These are phyloP conservation scores for Aureobasidium zeae DNA, from an alignment of 2,329 filamentous ascomycete species.

Conservation along the genomic window DNA sequence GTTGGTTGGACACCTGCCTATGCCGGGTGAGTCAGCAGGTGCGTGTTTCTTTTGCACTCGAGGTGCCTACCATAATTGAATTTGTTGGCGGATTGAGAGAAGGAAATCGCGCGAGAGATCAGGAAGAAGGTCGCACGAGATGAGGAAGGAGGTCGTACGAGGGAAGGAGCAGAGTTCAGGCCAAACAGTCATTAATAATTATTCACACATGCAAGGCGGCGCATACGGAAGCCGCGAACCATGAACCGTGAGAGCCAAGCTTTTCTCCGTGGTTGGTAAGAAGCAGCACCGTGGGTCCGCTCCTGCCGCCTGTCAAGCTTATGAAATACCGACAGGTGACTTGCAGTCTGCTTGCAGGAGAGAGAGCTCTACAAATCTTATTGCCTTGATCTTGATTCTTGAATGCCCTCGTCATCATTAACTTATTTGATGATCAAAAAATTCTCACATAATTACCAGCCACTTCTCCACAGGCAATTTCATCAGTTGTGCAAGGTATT, in stretches of 20 bases:
- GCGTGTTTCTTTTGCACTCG: background rate
- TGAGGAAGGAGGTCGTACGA: background rate
- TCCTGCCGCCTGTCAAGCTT: too few species aligned
- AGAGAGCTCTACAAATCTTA: too few species aligned
- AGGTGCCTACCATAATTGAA: background rate
- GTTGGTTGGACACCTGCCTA: slow-evolving; percentile 47
- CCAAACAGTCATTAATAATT: slow-evolving; percentile 7
- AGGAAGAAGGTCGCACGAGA: background rate
- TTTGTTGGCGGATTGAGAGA: background rate
- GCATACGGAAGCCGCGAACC: slow-evolving; percentile 5
- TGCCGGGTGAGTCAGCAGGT: background rate
- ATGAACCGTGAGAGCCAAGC: slow-evolving; percentile 12
- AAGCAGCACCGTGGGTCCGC: too few species aligned
- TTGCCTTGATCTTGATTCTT: too few species aligned
- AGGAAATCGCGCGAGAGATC: background rate
- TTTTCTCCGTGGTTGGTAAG: too few species aligned
- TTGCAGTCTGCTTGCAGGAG: too few species aligned
- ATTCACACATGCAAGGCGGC: slow-evolving; percentile 10
- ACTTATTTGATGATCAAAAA: too few species aligned
- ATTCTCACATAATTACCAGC: too few species aligned
- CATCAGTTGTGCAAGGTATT: too few species aligned
- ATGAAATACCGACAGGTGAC: too few species aligned
- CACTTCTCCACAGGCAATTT: too few species aligned
- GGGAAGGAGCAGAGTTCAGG: slow-evolving; percentile 3
- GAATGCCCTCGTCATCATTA: too few species aligned